Percentiles rank a stretch among this genome's conserved stretches.
Evolutionary conservation across 2,329 filamentous ascomycete species (phyloP).

Genomic region (Botrytis galanthina): DNA sequence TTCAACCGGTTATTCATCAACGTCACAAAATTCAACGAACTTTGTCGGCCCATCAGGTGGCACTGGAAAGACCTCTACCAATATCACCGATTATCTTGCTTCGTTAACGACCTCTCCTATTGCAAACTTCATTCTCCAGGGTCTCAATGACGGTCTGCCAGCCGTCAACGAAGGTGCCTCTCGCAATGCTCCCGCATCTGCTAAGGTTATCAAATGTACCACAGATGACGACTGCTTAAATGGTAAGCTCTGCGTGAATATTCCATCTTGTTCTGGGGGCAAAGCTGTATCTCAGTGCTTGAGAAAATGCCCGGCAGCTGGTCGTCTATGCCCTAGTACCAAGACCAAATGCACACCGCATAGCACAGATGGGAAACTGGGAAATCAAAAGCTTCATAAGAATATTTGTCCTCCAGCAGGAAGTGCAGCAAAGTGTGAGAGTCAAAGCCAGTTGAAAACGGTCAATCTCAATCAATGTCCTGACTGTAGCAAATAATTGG

Average conservation of each 20-base stretch:
- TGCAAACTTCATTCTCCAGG: conserved; percentile 17
- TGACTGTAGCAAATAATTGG: conserved; percentile 1
- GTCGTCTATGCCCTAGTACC: not conserved
- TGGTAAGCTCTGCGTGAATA: conserved; percentile 2
- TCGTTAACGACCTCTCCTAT: conserved; percentile 9
- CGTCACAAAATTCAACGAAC: not conserved
- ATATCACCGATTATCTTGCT: conserved; percentile 17
- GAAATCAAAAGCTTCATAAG: not conserved
- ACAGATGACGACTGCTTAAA: not conserved
- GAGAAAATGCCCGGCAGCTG: not conserved
- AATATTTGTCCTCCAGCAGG: conserved; percentile 14
- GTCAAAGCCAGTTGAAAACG: not conserved
- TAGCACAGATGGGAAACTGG: not conserved
- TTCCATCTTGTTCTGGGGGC: not conserved
- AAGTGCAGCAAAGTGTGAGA: not conserved
- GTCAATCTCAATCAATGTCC: conserved; percentile 4
- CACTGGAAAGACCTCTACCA: not conserved
- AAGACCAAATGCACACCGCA: not conserved
- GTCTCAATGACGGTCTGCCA: conserved; percentile 10
- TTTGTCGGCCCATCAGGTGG: not conserved
- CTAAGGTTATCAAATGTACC: conserved; percentile 5
- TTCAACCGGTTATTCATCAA: conserved; percentile 25
- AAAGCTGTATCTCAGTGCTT: conserved; percentile 5
- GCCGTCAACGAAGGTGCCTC: not conserved
- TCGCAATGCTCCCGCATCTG: conserved; percentile 7